Evolutionary conservation across 2,329 filamentous ascomycete genomes (phyloP).

Genomic region (Exophiala aquamarina): DNA sequence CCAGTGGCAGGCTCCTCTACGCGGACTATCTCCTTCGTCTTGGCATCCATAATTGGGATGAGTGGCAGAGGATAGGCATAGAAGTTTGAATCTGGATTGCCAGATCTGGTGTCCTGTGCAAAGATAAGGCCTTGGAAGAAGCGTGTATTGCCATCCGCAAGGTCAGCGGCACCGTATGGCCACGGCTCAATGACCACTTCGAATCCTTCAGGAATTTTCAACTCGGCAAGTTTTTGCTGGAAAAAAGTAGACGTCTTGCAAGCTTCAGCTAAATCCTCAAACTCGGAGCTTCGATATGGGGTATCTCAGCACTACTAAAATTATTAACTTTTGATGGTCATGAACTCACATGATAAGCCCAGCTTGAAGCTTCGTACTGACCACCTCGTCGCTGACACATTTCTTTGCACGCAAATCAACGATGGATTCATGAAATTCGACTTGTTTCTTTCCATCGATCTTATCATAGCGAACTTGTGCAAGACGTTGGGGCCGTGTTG

Average conservation of each 20-base stretch:
- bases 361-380: constrained; percentile 45
- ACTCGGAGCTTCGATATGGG: too few species aligned
- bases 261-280: constrained; percentile 46
- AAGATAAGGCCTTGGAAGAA: constrained; percentile 57
- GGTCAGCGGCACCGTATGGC: constrained; percentile 51
- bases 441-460: constrained; percentile 51
- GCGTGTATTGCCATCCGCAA: constrained; percentile 43
- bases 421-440: constrained; percentile 54
- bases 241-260: constrained; percentile 56
- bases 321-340: too few species aligned
- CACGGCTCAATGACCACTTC: constrained; percentile 57
- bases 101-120: constrained; percentile 42
- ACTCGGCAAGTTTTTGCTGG: constrained; percentile 50
- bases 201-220: constrained; percentile 55
- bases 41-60: constrained; percentile 59
- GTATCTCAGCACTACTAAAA: too few species aligned
- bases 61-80: constrained; percentile 62
- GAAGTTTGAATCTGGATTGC: constrained; percentile 60
- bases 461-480: constrained; percentile 59
- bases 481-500: constrained; percentile 49
- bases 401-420: too few species aligned
- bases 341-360: too few species aligned
- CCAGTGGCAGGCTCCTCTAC: constrained; percentile 58
- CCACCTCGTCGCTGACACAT: constrained; percentile 50
- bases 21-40: constrained; percentile 54